These are phyloP conservation scores for Lentinus tigrinus DNA, from an alignment of 768 basidiomycete genomes.

Conservation along the genomic window DNA sequence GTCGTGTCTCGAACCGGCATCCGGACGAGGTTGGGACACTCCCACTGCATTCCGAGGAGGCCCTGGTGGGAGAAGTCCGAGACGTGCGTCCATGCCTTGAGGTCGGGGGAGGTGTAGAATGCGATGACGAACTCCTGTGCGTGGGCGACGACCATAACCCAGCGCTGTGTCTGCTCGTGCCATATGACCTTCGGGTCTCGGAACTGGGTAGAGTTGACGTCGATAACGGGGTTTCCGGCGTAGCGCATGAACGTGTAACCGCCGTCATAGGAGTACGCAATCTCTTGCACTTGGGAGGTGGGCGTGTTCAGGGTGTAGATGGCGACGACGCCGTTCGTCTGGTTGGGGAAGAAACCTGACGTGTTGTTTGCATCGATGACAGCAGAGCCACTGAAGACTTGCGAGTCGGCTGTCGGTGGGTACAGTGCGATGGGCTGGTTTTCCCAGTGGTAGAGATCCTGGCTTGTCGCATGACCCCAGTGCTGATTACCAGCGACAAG, in stretches of 20 bases:
- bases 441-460: conserved; percentile 13
- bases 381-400: conserved; percentile 13
- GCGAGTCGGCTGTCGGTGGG: conserved; percentile 7
- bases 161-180: conserved; percentile 3
- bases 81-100: conserved; percentile 13
- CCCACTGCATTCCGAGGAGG: conserved; percentile 8
- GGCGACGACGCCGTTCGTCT: conserved; percentile 12
- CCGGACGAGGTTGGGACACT: conserved; percentile 14
- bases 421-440: conserved; percentile 15
- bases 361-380: conserved; percentile 16
- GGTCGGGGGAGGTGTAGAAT: conserved; percentile 10
- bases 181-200: conserved; percentile 19
- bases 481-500: conserved; percentile 8
- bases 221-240: conserved; percentile 10
- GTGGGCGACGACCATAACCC: conserved; percentile 12
- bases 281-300: conserved; percentile 8
- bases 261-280: conserved; percentile 14
- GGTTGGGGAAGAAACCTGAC: conserved; percentile 14
- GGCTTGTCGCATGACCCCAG: conserved; percentile 15
- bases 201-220: conserved; percentile 9
- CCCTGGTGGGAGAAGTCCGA: conserved; percentile 13
- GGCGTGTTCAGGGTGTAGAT: conserved; percentile 16
- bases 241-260: conserved; percentile 12
- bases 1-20: conserved; percentile 2
- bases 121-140: conserved; percentile 10